Base-by-base conservation (phyloP, 2,329 filamentous ascomycete genomes). In the Diplodia corticola region DNA sequence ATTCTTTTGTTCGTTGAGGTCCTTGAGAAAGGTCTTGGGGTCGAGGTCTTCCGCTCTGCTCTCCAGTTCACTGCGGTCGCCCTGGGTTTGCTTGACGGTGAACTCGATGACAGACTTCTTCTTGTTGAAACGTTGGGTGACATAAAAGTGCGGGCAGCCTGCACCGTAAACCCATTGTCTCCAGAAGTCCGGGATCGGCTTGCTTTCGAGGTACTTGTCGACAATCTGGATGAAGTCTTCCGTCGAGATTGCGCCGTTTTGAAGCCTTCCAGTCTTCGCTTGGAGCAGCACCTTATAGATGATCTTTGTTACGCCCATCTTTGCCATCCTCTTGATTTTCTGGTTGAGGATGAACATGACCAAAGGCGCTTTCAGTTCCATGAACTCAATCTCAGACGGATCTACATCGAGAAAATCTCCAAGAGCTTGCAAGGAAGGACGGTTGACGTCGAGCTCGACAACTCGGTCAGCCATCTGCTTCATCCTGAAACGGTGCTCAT, bases 81-180 rank as follows among this genome's bases (percentile, higher is more conserved):
- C 50, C 74, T 90, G 92, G 0, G 87, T 86, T 77, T 99, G 96
- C 60, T 86, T 86, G 69, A 99, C 91, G 10, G 88, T 90, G 83
- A 99, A 91, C 77, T 98, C 93, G 1, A 99, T 92, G 30, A 94
- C 93, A 4, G 98, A 84, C 71, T 96, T 91, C 81, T 99, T 99
- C 81, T 98, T 98, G 76, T 99, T 99, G 80, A 99, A 99, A 20
- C 89, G 87, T 70, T 97, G 93, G 46, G 88, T 91, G 57, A 96
- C 91, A 57, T 90, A 85, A 71, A 99, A 96, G 49, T 89, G 87
- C 0, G 96, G 95, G 72, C 93, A 98, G 0, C 96, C 96, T 17
- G 92, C 89, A 12, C 91, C 90, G 69, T 90, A 86, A 0, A 99
- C 87, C 94, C 94, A 99, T 75, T 99, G 94, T 50, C 89, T 88